Conservation (phyloP, 2,329 filamentous ascomycete species). For the Phialocephala subalpina region DNA sequence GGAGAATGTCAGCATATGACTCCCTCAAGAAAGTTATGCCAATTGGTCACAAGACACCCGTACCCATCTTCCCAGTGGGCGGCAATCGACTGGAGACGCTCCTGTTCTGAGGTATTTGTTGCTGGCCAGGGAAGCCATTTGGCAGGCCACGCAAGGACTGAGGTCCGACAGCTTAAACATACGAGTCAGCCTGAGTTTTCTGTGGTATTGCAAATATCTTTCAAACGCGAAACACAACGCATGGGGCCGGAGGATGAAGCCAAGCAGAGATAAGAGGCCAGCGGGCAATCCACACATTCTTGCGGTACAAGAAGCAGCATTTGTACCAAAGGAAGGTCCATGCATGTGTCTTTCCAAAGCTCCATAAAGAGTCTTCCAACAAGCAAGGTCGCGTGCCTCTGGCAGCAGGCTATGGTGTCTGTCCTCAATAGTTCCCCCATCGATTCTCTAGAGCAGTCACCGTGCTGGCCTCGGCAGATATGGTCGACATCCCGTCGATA, state of each 20-base stretch:
- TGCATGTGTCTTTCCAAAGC: neutral
- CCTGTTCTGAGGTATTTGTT: slow-evolving; percentile 63
- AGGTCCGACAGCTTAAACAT: slow-evolving; percentile 55
- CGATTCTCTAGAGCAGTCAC: neutral
- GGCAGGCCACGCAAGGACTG: slow-evolving; percentile 70
- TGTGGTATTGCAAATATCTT: slow-evolving; percentile 6
- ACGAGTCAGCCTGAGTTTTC: slow-evolving; percentile 31
- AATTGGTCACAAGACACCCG: slow-evolving; percentile 36
- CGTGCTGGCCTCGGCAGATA: neutral
- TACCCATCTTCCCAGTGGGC: slow-evolving; percentile 72
- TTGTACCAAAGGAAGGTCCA: neutral
- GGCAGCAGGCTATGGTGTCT: slow-evolving; percentile 5
- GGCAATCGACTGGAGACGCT: slow-evolving; percentile 66
- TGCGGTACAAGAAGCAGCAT: neutral
- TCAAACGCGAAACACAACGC: slow-evolving; percentile 7
- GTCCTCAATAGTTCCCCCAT: neutral
- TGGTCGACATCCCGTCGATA: neutral
- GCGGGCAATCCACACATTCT: neutral
- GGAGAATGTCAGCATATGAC: slow-evolving; percentile 35
- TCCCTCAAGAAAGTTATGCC: neutral
- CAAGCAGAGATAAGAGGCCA: slow-evolving; percentile 3
- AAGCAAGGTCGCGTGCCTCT: slow-evolving; percentile 10
- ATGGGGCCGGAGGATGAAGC: neutral
- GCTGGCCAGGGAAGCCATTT: slow-evolving; percentile 65
- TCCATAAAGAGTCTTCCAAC: slow-evolving; percentile 6